Evolutionary conservation across 148 eudicot species (phyloP), one percentile per base, ranked within the genome.

Genomic region (Dysphania ambrosioides): DNA sequence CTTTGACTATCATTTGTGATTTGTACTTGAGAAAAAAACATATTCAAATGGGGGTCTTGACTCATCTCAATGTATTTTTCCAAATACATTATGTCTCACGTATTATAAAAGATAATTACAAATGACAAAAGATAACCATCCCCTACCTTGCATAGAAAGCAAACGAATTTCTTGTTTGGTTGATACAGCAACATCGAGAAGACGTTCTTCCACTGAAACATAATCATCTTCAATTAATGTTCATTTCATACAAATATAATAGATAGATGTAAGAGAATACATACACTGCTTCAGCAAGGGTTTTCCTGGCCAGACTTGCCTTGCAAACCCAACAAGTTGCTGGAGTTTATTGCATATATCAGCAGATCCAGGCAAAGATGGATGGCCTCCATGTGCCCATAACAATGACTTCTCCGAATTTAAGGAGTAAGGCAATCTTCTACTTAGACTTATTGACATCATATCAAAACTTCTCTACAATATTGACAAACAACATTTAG

Each of bases 381-480:
- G 99, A 84, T 95, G 99, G 59, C 99, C 99, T 40, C 97, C 99
- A 81, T 89, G 85, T 10, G 78, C 80, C 99, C 97, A 95, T 16
- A 95, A 83, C 88, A 95, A 78, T 41, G 97, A 90, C 84, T 88
- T 92, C 75, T 85, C 84, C 6, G 88, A 89, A 70, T 71, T 76
- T 24, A 90, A 81, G 66, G 86, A 62, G 85, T 81, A 86, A 55
- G 89, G 79, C 76, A 87, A 68, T 70, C 81, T 82, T 65, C 78
- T 75, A 72, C 79, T 73, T 75, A 80, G 69, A 66, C 29, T 66
- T 34, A 47, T 29, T 16, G 79, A 47, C 76, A 76, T 57, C 68
- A 30, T 76, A 47, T 72, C 63, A 24, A 80, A 72, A 76, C 73
- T 80, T 59, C 49, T 76, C 83, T 80, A 49, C 31, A 68, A 38